These are phyloP conservation scores for Neurospora sp. DNA, from an alignment of 495 filamentous ascomycete species.

Conservation along the genomic window DNA sequence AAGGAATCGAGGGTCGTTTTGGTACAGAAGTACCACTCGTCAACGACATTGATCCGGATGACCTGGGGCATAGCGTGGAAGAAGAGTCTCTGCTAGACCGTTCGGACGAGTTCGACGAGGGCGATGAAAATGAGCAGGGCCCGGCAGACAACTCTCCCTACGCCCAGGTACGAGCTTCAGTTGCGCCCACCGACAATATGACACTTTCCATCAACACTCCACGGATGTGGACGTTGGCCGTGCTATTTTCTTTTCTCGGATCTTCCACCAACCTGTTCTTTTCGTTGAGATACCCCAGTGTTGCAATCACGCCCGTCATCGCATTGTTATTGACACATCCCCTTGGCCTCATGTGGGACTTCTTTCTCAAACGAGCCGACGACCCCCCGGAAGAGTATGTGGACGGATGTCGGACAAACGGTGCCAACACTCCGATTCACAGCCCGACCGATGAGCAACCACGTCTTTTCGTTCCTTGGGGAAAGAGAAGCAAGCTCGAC, in stretches of 20 bases:
- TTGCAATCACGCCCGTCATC: constrained; percentile 77
- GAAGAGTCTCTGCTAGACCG: constrained; percentile 11
- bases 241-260: constrained; percentile 68
- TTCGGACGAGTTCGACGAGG: constrained; percentile 16
- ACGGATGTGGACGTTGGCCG: constrained; percentile 74
- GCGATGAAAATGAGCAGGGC: constrained; percentile 34
- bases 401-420: constrained; percentile 34
- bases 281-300: constrained; percentile 73
- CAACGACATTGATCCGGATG: constrained; percentile 23
- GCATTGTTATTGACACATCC: constrained; percentile 74
- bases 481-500: constrained; percentile 22
- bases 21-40: constrained; percentile 30
- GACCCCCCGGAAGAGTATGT: constrained; percentile 54
- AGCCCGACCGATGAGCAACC: constrained; percentile 7
- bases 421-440: constrained; percentile 9
- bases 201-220: constrained; percentile 73
- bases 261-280: constrained; percentile 80
- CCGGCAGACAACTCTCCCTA: constrained; percentile 57
- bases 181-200: constrained; percentile 61
- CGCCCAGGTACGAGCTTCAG: constrained; percentile 67
- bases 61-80: constrained; percentile 17
- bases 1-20: constrained; percentile 37
- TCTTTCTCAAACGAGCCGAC: constrained; percentile 46
- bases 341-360: constrained; percentile 69
- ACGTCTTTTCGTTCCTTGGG: constrained; percentile 7